Base-by-base conservation (phyloP, 1,139 yeast genomes). In the Scheffersomyces parashehatae region DNA sequence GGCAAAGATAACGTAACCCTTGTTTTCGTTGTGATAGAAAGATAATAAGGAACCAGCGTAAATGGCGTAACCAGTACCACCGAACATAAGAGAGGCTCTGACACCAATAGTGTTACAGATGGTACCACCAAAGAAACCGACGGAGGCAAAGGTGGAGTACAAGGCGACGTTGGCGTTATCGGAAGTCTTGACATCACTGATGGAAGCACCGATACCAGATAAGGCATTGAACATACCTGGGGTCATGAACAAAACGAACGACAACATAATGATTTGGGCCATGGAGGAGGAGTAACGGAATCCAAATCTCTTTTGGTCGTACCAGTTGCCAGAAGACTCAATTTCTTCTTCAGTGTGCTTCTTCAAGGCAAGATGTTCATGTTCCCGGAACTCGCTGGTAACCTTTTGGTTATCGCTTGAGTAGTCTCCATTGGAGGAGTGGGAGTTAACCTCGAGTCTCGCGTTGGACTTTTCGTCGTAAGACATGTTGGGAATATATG, bases 41-140 rank as follows among this genome's bases (percentile, higher is more conserved):
- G 75, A 70, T 46, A 81, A 64, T 42, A 79, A 72, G 14, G 83
- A 69, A 20, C 75, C 79, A 41, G 81, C 70, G 58, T 81, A 82
- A 44, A 82, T 48, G 37, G 79, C 74, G 58, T 82, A 82, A 36
- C 85, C 85, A 38, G 71, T 52, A 42, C 83, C 82, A 41, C 86
- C 85, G 49, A 79, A 59, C 47, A 74, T 65, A 37, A 82, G 65
- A 46, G 80, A 68, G 39, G 67, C 64, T 48, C 73, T 67, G 29
- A 75, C 68, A 44, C 86, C 86, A 36, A 81, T 58, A 13, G 64
- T 56, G 64, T 82, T 81, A 59, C 80, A 75, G 45, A 81, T 70
- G 44, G 83, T 73, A 53, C 87, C 87, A 28, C 81, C 78, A 50
- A 82, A 74, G 64, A 82, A 78, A 39, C 85, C 86, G 44, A 80